A percentile compares a stretch with the other conserved stretches of the same genome.
These are phyloP conservation scores for Termitomyces sp. DNA, from an alignment of 768 basidiomycete species.

Conservation along the genomic window DNA sequence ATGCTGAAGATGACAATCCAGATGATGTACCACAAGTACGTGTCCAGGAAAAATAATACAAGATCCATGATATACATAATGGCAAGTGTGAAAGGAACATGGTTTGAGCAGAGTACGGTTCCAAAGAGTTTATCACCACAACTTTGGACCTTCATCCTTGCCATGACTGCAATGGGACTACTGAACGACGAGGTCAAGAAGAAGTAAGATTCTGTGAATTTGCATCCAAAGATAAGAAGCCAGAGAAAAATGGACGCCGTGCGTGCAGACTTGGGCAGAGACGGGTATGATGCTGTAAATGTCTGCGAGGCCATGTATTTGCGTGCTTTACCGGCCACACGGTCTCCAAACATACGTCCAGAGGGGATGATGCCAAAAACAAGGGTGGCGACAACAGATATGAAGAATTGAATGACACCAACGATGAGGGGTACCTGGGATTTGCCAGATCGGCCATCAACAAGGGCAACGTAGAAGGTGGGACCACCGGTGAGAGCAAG, in stretches of 20 bases:
- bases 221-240: constrained; percentile 94
- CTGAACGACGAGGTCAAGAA: constrained; percentile 97
- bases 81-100: constrained; percentile 88
- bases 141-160: constrained; percentile 86
- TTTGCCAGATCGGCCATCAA: constrained; percentile 57
- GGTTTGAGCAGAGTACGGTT: constrained; percentile 76
- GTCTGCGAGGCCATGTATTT: constrained; percentile 99
- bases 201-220: constrained; percentile 96
- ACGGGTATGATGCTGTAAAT: constrained; percentile 96
- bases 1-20: constrained; percentile 97
- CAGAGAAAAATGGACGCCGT: constrained; percentile 83
- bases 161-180: constrained; percentile 95
- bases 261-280: constrained; percentile 65
- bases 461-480: constrained; percentile 86
- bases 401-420: constrained; percentile 89
- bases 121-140: constrained; percentile 87
- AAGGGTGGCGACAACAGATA: constrained; percentile 79
- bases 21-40: constrained; percentile 99
- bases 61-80: constrained; percentile 99
- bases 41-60: constrained; percentile 97
- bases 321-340: constrained; percentile 94
- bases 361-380: constrained; percentile 89
- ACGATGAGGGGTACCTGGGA: constrained; percentile 82
- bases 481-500: constrained; percentile 91
- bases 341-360: constrained; percentile 97